phyloP scores from a whole-genome alignment of 164 flowering plant genomes.

The Malania oleifera region DNA sequence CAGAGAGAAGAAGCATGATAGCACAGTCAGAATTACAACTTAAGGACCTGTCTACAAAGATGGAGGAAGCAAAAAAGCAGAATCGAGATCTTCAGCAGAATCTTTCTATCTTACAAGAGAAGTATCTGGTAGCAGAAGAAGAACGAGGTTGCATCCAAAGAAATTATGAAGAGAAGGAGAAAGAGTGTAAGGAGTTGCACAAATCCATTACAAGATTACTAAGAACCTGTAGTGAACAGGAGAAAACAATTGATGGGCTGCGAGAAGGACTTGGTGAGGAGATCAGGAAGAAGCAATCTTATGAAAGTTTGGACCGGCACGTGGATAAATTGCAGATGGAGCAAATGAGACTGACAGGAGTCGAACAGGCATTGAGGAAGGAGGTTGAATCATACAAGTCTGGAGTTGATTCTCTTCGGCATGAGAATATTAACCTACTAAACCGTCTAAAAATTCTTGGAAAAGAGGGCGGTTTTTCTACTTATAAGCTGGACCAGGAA shows the following conservation, averaged over 20 bases:
- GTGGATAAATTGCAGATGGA: slow-evolving; percentile 55
- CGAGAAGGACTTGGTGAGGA: slow-evolving; percentile 50
- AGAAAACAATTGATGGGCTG: slow-evolving; percentile 72
- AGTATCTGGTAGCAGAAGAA: slow-evolving; percentile 38
- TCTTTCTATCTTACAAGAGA: slow-evolving; percentile 45
- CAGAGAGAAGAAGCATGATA: slow-evolving; percentile 38
- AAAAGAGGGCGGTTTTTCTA: slow-evolving; percentile 37
- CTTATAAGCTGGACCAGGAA: slow-evolving; percentile 70
- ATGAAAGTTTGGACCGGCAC: slow-evolving; percentile 37
- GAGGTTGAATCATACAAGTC: slow-evolving; percentile 63
- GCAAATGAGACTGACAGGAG: slow-evolving; percentile 69
- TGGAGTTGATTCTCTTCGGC: slow-evolving; percentile 74
- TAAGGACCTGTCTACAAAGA: slow-evolving; percentile 35
- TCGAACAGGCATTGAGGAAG: slow-evolving; percentile 70
- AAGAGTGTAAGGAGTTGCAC: slow-evolving; percentile 73
- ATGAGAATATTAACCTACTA: slow-evolving; percentile 66
- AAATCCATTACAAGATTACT: slow-evolving; percentile 56
- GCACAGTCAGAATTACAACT: slow-evolving; percentile 42
- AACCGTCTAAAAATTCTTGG: slow-evolving; percentile 48
- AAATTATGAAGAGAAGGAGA: slow-evolving; percentile 62
- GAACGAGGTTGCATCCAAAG: slow-evolving; percentile 49
- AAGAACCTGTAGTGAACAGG: slow-evolving; percentile 80
- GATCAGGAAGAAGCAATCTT: slow-evolving; percentile 31
- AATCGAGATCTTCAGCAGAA: slow-evolving; percentile 39
- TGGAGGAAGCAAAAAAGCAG: slow-evolving; percentile 39